Evolutionary conservation across 768 basidiomycete genomes (phyloP), one percentile per base, ranked within the genome.

Genomic region (Amanita rubescens): DNA sequence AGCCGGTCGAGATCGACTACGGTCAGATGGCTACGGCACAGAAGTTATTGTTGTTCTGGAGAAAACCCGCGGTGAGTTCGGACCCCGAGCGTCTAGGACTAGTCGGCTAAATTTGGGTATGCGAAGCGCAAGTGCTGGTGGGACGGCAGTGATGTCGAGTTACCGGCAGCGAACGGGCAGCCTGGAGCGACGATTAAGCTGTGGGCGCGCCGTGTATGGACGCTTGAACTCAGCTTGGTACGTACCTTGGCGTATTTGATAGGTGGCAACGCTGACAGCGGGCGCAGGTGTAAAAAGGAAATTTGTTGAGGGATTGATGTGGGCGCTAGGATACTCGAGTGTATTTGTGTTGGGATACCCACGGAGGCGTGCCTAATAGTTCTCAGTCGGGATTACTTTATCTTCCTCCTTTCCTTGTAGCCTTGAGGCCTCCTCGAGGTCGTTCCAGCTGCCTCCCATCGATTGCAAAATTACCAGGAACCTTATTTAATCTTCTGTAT

Each of bases 81-180:
- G 39, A 19, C 47, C 47, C 47, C 24, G 41, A n/a, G 57, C 20
- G 50, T 39, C 39, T 57, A 46, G 44, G 42, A 15, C 19, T 6
- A 32, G 10, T 15, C 14, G 6, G 37, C 44, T 48, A 43, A 55
- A 51, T 59, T 38, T 57, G 53, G n/a, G 56, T 53, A 9, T 12
- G 59, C 46, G n/a, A 56, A 97, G 94, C 78, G 96, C 38, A 98
- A 99, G 74, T 98, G 95, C 71, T 99, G 96, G 96, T 99, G 96
- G 96, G 96, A 99, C 61, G 95, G 95, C 10, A 76, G 94, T 35
- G 93, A 95, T 59, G 83, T 95, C 17, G 90, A 96, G 51, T 65
- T 97, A 39, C 81, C 87, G 7, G 74, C 77, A 3, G 65, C 73
- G 1, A 81, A 73, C 3, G 76, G 76, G 34, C 69, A 80, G 48